Conservation (phyloP, 768 basidiomycete genomes). For the Collybia nuda region DNA sequence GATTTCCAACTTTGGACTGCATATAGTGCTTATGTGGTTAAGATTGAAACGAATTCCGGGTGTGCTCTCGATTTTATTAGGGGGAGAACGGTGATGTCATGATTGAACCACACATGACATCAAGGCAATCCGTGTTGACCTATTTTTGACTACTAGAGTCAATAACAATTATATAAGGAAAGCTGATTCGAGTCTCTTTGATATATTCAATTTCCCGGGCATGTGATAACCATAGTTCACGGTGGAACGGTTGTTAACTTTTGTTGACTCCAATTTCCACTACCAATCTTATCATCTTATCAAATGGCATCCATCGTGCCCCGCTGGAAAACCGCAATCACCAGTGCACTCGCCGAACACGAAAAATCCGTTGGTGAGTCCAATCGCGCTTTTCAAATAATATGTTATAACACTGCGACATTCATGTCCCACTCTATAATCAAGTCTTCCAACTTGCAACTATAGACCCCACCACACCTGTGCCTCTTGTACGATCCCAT, state of each 20-base stretch:
- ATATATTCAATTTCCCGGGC: too few relatives aligned
- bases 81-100: too few relatives aligned
- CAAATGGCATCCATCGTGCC: constrained; percentile 25
- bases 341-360: constrained; percentile 38
- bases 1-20: constrained; percentile 51
- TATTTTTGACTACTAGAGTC: too few relatives aligned
- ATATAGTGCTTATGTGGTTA: constrained; percentile 20
- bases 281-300: not conserved
- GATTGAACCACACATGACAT: too few relatives aligned
- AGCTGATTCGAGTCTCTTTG: too few relatives aligned
- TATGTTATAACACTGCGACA: not conserved
- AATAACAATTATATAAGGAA: too few relatives aligned
- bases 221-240: too few relatives aligned
- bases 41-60: too few relatives aligned
- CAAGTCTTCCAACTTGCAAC: constrained; percentile 65
- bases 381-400: not conserved
- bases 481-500: constrained; percentile 65
- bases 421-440: not conserved
- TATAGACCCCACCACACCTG: constrained; percentile 36
- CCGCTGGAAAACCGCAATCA: constrained; percentile 49
- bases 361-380: constrained; percentile 36
- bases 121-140: too few relatives aligned
- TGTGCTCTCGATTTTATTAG: too few relatives aligned
- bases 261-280: too few relatives aligned
- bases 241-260: too few relatives aligned